Percentiles rank a stretch among this genome's conserved stretches.
Evolutionary conservation across 73 alveolate species (phyloP).

Genomic region (Paramecium tetraurelia): DNA sequence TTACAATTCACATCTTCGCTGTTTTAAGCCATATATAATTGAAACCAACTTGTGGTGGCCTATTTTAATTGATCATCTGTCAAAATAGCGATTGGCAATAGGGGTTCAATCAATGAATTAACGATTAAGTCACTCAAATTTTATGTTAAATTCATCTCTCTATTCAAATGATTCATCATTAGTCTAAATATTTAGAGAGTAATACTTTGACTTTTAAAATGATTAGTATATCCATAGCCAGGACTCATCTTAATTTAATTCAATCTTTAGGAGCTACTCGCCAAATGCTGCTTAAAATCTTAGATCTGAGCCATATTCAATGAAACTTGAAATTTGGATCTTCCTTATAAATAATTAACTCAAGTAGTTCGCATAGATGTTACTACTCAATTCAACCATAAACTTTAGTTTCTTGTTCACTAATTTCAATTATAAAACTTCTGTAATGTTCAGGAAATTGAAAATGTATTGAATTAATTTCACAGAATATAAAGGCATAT

Average conservation of each 20-base stretch:
- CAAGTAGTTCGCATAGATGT: slow-evolving; percentile 1
- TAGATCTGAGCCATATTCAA: slow-evolving; percentile 2
- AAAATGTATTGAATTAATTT: neutral
- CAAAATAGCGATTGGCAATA: neutral
- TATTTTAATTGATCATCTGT: neutral
- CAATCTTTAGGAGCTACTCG: neutral
- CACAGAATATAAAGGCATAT: neutral
- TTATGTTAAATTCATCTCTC: neutral
- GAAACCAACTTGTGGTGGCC: slow-evolving; percentile 9
- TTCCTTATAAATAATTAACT: neutral
- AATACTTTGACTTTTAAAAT: neutral
- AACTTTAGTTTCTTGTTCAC: neutral
- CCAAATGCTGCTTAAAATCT: neutral
- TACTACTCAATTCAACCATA: neutral
- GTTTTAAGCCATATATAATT: slow-evolving; percentile 1
- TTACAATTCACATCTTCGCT: neutral
- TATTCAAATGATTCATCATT: neutral
- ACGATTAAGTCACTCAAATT: neutral
- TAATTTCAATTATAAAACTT: neutral
- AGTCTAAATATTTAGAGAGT: neutral
- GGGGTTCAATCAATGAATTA: neutral
- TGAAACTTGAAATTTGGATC: neutral
- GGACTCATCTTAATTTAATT: slow-evolving; percentile 3
- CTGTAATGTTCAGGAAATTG: neutral
- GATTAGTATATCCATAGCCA: neutral